Percentiles rank a stretch among this genome's conserved stretches.
phyloP scores from a whole-genome alignment of 169 alveolate species.

The Cryptosporidium bovis region DNA sequence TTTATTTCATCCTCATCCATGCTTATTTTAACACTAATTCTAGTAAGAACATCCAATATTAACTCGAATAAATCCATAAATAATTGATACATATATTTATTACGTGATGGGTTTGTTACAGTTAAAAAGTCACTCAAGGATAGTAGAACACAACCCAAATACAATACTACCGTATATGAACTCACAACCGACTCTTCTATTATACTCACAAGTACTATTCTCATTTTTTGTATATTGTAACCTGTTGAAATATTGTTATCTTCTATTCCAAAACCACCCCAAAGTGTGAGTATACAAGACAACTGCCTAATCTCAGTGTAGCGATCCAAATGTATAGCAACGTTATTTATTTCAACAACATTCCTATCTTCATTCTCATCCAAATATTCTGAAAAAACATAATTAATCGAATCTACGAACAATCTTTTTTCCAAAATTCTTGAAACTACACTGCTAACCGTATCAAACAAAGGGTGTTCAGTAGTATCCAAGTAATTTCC shows the following conservation, averaged over 20 bases:
- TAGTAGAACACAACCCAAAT: constrained; percentile 27
- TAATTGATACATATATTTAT: constrained; percentile 26
- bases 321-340: not conserved
- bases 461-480: constrained; percentile 3
- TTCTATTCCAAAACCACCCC: constrained; percentile 32
- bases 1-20: not conserved
- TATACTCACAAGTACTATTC: not conserved
- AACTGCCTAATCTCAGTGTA: constrained; percentile 23
- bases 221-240: constrained; percentile 29
- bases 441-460: constrained; percentile 13
- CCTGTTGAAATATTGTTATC: constrained; percentile 4
- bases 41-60: constrained; percentile 11
- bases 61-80: constrained; percentile 52
- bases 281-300: constrained; percentile 13
- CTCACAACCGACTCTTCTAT: constrained; percentile 9
- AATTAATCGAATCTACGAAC: not conserved
- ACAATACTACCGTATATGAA: not conserved
- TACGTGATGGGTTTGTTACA: not conserved
- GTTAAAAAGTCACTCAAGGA: not conserved
- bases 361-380: not conserved
- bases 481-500: not conserved
- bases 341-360: not conserved
- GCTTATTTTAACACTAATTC: not conserved
- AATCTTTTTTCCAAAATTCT: not conserved
- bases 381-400: not conserved